Conservation (phyloP, 495 filamentous ascomycete species). For the Staphylotrichum tortipilum region DNA sequence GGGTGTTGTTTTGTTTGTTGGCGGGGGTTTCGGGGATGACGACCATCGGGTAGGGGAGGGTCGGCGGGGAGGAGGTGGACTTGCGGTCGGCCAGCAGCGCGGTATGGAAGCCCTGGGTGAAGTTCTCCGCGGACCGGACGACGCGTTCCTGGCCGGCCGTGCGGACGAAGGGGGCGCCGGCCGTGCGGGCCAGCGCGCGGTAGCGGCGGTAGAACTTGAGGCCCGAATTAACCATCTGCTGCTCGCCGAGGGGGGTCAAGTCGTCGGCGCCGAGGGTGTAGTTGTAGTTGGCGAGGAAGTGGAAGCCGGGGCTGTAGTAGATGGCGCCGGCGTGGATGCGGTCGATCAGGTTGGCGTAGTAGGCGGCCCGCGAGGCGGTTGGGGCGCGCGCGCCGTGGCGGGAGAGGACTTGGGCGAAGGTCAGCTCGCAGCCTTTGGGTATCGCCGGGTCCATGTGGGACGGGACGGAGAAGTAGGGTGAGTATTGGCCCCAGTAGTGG, state of each 20-base stretch:
- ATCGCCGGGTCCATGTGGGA: conserved; percentile 49
- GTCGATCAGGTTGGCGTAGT: conserved; percentile 49
- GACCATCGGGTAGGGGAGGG: conserved; percentile 49
- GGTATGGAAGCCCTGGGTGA: conserved; percentile 59
- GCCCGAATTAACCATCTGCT: conserved; percentile 67
- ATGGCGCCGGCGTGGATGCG: conserved; percentile 51
- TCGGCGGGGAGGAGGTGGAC: conserved; percentile 14
- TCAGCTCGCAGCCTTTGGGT: conserved; percentile 58
- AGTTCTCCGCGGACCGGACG: conserved; percentile 62
- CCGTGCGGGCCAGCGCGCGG: conserved; percentile 39
- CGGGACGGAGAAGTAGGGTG: conserved; percentile 66
- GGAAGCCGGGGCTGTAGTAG: conserved; percentile 47
- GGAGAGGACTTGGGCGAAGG: conserved; percentile 69
- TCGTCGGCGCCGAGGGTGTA: conserved; percentile 70
- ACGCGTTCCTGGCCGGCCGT: conserved; percentile 64
- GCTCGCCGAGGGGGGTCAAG: conserved; percentile 62
- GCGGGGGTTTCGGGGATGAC: conserved; percentile 53
- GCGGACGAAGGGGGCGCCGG: conserved; percentile 63
- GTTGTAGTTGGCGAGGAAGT: conserved; percentile 58
- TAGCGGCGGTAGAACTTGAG: conserved; percentile 66
- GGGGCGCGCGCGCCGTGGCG: conserved; percentile 81
- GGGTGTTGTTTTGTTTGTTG: conserved; percentile 71
- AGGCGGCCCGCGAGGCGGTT: conserved; percentile 50
- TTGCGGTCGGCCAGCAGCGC: conserved; percentile 41
- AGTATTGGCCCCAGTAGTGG: conserved; percentile 80